Evolutionary conservation across 176 grass and related monocot species (phyloP).

Genomic region (Zizania latifolia): DNA sequence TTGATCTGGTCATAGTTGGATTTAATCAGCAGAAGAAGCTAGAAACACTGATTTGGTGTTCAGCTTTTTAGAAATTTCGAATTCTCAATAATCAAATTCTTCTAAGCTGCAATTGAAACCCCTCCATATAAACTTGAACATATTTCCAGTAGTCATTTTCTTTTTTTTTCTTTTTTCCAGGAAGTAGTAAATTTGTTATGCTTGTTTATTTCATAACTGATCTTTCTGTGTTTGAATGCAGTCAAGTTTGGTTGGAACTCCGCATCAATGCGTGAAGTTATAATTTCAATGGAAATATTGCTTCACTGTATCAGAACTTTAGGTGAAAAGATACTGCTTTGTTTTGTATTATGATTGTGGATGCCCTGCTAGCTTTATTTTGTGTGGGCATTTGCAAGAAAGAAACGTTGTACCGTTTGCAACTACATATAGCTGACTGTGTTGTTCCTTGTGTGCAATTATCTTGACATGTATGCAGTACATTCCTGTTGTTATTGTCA

Average conservation of each 20-base stretch:
- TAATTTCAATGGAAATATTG: background rate
- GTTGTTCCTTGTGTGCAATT: background rate
- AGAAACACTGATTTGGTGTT: background rate
- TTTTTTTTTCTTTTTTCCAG: too few relatives aligned
- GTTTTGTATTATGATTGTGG: background rate
- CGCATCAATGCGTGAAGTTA: background rate
- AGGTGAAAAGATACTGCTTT: background rate
- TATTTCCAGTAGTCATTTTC: background rate
- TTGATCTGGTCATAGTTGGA: background rate
- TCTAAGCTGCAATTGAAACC: background rate
- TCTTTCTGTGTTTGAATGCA: background rate
- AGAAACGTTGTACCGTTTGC: background rate
- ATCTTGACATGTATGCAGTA: conserved; percentile 14
- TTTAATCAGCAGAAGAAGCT: background rate
- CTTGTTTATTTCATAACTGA: background rate
- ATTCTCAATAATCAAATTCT: background rate
- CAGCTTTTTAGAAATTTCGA: background rate
- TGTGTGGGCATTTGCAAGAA: background rate
- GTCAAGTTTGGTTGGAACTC: conserved; percentile 8
- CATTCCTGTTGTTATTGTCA: background rate
- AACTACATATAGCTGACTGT: background rate
- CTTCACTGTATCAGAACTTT: background rate
- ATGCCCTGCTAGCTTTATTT: background rate
- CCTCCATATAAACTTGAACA: too few relatives aligned
- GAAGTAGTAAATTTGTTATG: background rate